Conservation (phyloP, 768 basidiomycete genomes). For the Clavaria fumosa region DNA sequence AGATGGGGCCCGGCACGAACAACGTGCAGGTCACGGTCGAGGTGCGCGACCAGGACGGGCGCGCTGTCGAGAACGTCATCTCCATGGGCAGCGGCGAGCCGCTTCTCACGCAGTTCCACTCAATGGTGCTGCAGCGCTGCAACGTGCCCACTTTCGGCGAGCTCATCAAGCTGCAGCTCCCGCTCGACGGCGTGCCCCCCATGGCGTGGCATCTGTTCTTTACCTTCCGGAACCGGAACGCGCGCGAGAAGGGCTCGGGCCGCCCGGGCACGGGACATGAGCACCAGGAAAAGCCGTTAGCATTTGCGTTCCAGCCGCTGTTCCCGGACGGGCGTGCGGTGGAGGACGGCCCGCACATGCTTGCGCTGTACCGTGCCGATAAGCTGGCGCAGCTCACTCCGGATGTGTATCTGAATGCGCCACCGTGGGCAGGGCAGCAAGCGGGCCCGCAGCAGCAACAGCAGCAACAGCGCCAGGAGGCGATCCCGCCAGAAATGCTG, state of each 20-base stretch:
- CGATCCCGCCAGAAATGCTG: slow-evolving; percentile 42
- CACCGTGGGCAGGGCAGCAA: too few species aligned
- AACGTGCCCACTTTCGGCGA: slow-evolving; percentile 88
- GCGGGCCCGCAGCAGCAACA: slow-evolving; percentile 34
- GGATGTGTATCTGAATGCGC: slow-evolving; percentile 56
- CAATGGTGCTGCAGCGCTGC: slow-evolving; percentile 81
- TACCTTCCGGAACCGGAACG: slow-evolving; percentile 69
- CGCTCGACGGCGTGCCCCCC: slow-evolving; percentile 45
- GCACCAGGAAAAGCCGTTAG: slow-evolving; percentile 60
- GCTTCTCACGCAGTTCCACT: slow-evolving; percentile 64
- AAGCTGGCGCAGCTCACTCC: slow-evolving; percentile 45
- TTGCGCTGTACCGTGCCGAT: slow-evolving; percentile 77
- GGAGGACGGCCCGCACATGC: slow-evolving; percentile 76
- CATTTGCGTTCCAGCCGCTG: slow-evolving; percentile 84
- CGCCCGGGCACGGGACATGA: slow-evolving; percentile 24
- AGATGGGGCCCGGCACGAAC: slow-evolving; percentile 36
- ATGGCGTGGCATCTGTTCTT: slow-evolving; percentile 92
- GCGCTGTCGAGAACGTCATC: slow-evolving; percentile 51
- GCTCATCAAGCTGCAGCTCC: slow-evolving; percentile 75
- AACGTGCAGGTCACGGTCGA: slow-evolving; percentile 89
- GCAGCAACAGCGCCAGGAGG: slow-evolving; percentile 44
- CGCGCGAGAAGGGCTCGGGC: slow-evolving; percentile 29
- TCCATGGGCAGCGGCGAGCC: slow-evolving; percentile 80
- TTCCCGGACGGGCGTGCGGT: slow-evolving; percentile 61
- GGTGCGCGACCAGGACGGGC: slow-evolving; percentile 60